Evolutionary conservation across 495 filamentous ascomycete genomes (phyloP), one percentile per base, ranked within the genome.

Genomic region (Coniosporium apollinis): DNA sequence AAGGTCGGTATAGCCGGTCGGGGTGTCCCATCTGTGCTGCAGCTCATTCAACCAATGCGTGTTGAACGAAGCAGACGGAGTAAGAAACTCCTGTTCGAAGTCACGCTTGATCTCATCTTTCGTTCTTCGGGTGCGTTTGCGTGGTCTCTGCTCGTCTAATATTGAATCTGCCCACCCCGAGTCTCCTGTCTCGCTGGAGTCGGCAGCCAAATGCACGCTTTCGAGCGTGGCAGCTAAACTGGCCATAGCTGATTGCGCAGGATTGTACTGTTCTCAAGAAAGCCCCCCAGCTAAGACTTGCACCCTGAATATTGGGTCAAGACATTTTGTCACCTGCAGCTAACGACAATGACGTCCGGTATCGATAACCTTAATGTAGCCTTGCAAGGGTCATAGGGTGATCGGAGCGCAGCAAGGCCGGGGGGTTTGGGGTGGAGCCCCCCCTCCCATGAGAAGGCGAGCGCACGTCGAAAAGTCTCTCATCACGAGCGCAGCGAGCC

Each of bases 1-100:
- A 15, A 94, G 67, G 33, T 80, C 70, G 13, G 70, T 70, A 50
- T 81, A 76, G 45, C 91, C 74, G 22, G 72, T 67, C 8, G 82
- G 65, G 29, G 69, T 62, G 38, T 94, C 81, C 87, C 84, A 96
- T 57, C 84, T 70, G 70, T 81, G 79, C 56, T 97, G 89, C 15
- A 97, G 54, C 26, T 68, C 66, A 54, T 93, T 83, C 32, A 96
- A 63, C 89, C 87, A 96, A 51, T 73, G 70, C 2, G 66, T 56
- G 28, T 74, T 79, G 56, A 96, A 94, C 2, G 61, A 61, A 5
- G 73, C 65, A 6, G 82, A 76, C 2, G 89, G 89, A 6, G 71
- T 69, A 5, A 97, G 58, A 46, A 82, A 91, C 24, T 83, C 72
- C 33, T 64, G 42, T 54, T 93, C 82, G 18, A 94, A 66, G 22